These are phyloP conservation scores for Pythium rishiriense DNA, from an alignment of 352 stramenopile genomes.

Conservation along the genomic window DNA sequence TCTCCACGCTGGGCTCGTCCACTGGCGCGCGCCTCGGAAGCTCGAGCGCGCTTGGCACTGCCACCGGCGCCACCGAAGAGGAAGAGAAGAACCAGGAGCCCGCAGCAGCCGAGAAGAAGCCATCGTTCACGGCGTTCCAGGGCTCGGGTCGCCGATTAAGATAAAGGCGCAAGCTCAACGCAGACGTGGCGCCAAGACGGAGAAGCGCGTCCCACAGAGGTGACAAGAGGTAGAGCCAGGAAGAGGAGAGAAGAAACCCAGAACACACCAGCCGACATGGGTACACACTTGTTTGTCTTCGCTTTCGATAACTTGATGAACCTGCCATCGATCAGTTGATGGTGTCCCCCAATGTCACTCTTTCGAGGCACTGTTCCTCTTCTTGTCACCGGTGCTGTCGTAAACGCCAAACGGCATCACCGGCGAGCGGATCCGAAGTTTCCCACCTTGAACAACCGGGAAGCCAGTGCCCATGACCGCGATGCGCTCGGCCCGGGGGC, in stretches of 20 bases:
- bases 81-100: constrained; percentile 48
- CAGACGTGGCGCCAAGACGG: background rate
- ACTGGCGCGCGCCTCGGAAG: constrained; percentile 11
- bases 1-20: constrained; percentile 32
- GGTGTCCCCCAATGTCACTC: background rate
- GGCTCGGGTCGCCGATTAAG: constrained; percentile 50
- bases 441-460: constrained; percentile 1
- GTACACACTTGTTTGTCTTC: background rate
- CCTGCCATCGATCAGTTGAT: background rate
- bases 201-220: too few relatives aligned
- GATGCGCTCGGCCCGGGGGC: background rate
- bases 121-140: constrained; percentile 59
- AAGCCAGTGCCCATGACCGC: background rate
- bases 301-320: background rate
- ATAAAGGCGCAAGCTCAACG: too few relatives aligned
- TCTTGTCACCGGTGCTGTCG: constrained; percentile 4
- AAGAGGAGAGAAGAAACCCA: background rate
- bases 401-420: constrained; percentile 4
- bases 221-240: background rate
- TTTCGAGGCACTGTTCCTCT: background rate
- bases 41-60: background rate
- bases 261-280: too few relatives aligned
- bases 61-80: constrained; percentile 21
- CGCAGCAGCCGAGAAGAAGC: constrained; percentile 32
- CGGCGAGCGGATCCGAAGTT: constrained; percentile 1